A percentile compares a stretch with the other conserved stretches of the same genome.
Evolutionary conservation across 352 stramenopile genomes (phyloP).

Genomic region (Aphanomyces cochlioides): DNA sequence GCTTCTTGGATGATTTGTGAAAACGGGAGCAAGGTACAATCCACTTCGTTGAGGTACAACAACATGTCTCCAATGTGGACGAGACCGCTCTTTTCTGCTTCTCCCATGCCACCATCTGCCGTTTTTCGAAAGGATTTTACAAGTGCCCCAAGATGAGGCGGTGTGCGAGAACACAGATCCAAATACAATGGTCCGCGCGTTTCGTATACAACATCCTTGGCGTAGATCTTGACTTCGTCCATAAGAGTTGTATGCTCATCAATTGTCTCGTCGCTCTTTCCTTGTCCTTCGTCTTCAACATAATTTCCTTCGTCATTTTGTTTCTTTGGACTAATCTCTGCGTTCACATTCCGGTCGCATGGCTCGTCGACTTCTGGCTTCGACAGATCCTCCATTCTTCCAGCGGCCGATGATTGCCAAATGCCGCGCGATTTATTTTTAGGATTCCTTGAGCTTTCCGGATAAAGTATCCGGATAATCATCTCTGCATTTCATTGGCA

Average conservation of each 20-base stretch:
- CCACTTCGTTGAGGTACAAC: constrained; percentile 17
- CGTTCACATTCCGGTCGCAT: constrained; percentile 9
- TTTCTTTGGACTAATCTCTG: not conserved
- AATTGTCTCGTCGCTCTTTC: not conserved
- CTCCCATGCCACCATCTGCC: constrained; percentile 5
- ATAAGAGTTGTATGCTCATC: too few species aligned
- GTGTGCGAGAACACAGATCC: constrained; percentile 17
- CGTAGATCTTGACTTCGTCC: not conserved
- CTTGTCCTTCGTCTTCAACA: not conserved
- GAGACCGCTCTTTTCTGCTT: constrained; percentile 12
- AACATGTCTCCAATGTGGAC: constrained; percentile 16
- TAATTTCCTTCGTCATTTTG: not conserved
- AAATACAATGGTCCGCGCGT: constrained; percentile 20
- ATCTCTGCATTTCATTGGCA: too few species aligned
- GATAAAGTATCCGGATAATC: constrained; percentile 6
- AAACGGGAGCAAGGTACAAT: constrained; percentile 21
- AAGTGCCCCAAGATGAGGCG: constrained; percentile 18
- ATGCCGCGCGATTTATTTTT: constrained; percentile 24
- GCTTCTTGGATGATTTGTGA: constrained; percentile 14
- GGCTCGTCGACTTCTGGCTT: constrained; percentile 2
- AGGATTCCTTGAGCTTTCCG: not conserved
- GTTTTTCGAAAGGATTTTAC: constrained; percentile 21
- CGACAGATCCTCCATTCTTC: not conserved
- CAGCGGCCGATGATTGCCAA: not conserved
- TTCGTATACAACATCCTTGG: constrained; percentile 21